phyloP scores from a whole-genome alignment of 202 grass and related monocot genomes.

The Carex sylvatica region DNA sequence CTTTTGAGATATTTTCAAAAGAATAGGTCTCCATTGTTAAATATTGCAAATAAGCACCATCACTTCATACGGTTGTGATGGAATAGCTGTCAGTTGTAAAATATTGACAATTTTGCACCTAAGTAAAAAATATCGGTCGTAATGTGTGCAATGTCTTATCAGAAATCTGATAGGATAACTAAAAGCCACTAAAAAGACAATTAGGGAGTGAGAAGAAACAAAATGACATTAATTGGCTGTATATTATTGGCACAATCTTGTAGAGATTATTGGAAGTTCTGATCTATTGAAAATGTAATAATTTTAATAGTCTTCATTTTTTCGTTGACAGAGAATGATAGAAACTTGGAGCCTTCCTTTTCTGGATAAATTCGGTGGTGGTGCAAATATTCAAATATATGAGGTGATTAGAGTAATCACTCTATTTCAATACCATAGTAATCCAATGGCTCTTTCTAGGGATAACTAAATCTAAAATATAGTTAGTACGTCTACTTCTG shows the following conservation, averaged over 20 bases:
- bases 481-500: not conserved
- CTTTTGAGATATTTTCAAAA: not conserved
- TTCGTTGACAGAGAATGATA: constrained; percentile 30
- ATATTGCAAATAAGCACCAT: not conserved
- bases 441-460: not conserved
- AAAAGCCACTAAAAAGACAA: not conserved
- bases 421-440: not conserved
- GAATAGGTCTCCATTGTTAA: too few species aligned
- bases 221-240: not conserved
- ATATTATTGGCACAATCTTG: not conserved
- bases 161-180: not conserved
- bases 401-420: constrained; percentile 32
- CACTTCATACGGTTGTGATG: not conserved
- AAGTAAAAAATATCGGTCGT: not conserved
- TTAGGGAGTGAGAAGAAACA: not conserved
- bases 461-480: not conserved
- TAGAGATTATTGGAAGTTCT: not conserved
- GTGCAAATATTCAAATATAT: constrained; percentile 36
- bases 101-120: not conserved
- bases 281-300: not conserved
- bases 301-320: not conserved
- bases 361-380: constrained; percentile 32
- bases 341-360: constrained; percentile 53
- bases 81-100: not conserved
- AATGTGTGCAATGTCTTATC: not conserved